phyloP scores from a whole-genome alignment of 2,329 filamentous ascomycete genomes.

The Eutypella sp. region DNA sequence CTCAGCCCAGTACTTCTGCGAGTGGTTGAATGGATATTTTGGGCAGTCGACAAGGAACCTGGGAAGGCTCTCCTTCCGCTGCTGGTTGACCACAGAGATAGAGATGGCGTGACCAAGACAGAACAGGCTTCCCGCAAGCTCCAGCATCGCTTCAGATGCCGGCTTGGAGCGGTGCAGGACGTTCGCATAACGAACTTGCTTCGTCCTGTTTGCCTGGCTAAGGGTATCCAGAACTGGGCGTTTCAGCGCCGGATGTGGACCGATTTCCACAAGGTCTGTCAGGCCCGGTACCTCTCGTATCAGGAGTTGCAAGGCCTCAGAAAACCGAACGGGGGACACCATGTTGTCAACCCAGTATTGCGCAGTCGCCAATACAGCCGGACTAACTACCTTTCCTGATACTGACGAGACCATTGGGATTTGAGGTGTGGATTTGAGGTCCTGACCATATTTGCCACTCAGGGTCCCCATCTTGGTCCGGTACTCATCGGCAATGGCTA shows the following conservation, averaged over 20 bases:
- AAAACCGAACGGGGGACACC: conserved; percentile 28
- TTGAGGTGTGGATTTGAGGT: conserved; percentile 2
- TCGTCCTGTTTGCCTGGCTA: conserved; percentile 10
- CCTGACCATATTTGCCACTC: conserved; percentile 12
- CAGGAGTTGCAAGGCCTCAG: conserved; percentile 19
- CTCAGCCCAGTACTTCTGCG: conserved; percentile 19
- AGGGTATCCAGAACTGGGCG: conserved; percentile 25
- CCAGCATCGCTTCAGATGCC: conserved; percentile 6
- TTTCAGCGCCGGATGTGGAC: conserved; percentile 23
- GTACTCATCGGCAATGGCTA: conserved; percentile 19
- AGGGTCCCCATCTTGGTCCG: conserved; percentile 14
- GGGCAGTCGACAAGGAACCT: conserved; percentile 12
- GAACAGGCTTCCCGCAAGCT: not conserved
- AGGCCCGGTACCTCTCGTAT: conserved; percentile 14
- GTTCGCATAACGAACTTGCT: conserved; percentile 16
- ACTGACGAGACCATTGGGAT: conserved; percentile 22
- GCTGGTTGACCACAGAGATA: not conserved
- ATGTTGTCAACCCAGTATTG: conserved; percentile 33
- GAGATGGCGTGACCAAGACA: not conserved
- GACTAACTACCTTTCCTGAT: conserved; percentile 10
- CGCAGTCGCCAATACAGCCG: conserved; percentile 6
- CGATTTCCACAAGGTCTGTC: conserved; percentile 26
- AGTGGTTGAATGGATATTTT: conserved; percentile 18
- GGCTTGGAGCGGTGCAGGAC: conserved; percentile 13
- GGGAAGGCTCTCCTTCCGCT: not conserved